Evolutionary conservation across 352 stramenopile genomes (phyloP), one percentile per base, ranked within the genome.

Genomic region (Phytophthora vignae): DNA sequence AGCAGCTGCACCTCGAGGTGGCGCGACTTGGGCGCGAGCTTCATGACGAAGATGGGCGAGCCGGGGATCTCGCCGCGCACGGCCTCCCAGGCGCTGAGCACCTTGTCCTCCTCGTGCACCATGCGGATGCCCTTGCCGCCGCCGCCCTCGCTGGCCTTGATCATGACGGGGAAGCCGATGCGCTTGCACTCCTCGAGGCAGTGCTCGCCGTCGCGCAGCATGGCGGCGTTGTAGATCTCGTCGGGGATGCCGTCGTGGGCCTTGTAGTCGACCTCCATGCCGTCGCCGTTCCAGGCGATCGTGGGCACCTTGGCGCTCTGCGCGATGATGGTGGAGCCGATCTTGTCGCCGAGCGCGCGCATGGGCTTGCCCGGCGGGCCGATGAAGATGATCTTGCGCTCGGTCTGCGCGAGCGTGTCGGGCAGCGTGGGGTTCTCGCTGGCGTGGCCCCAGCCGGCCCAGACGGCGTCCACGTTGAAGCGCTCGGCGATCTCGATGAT

Each of bases 1-100:
- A 99, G 81, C 17, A 99, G 80, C 85, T 99, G 98, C 42, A 99
- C 98, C 82, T 99, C 98, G 44, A 99, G 90, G 81, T 99, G 98
- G 42, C 98, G 92, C 31, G 97, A 98, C 65, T 98, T 97, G 12
- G 91, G 84, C 10, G 96, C 97, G 14, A 99, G 82, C 82, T 99
- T 99, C 98, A 99, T 99, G 68, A 99, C 97, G 71, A 99, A 99
- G 74, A 99, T 99, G 55, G 98, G 98, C 57, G 91, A 99, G 36
- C 98, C 98, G 6, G 98, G 98, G 33, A 99, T 98, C 86, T 99
- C 98, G 31, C 96, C 95, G 62, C 96, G 96, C 57, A 99, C 98
- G 67, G 99, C 97, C 42, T 98, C 88, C 90, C 98, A 99, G 27
- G 95, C 94, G 64, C 88, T 92, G 40, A 91, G 82, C 31, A 99